Evolutionary conservation across 805 yeast genomes (phyloP).

Genomic region (Saccharomycopsis guyanensis): DNA sequence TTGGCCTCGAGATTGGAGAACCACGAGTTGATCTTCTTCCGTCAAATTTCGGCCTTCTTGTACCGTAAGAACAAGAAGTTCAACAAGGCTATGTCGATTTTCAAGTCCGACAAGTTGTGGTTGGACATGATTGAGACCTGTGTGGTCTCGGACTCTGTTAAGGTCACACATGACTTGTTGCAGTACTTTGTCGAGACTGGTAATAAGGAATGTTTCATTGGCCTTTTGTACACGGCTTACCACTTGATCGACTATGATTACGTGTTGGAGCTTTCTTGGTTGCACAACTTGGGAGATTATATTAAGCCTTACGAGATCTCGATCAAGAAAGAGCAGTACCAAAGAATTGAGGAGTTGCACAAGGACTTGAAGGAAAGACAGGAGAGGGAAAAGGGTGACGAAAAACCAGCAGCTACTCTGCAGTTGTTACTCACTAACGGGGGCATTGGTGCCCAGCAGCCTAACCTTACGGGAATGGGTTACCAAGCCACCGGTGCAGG

Average conservation of each 20-base stretch:
- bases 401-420: slow-evolving; percentile 41
- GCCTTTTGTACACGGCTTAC: slow-evolving; percentile 80
- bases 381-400: slow-evolving; percentile 48
- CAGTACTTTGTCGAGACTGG: slow-evolving; percentile 94
- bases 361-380: slow-evolving; percentile 66
- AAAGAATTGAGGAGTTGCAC: slow-evolving; percentile 54
- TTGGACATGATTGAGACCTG: slow-evolving; percentile 91
- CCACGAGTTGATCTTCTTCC: slow-evolving; percentile 84
- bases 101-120: slow-evolving; percentile 92
- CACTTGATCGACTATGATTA: slow-evolving; percentile 72
- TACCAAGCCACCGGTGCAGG: slow-evolving; percentile 68
- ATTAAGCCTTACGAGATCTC: slow-evolving; percentile 90
- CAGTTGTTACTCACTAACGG: slow-evolving; percentile 82
- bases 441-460: slow-evolving; percentile 1
- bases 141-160: slow-evolving; percentile 65
- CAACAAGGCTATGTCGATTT: slow-evolving; percentile 77
- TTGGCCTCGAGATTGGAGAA: slow-evolving; percentile 89
- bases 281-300: slow-evolving; percentile 74
- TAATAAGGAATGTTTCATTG: slow-evolving; percentile 90
- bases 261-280: slow-evolving; percentile 87
- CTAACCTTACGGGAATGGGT: slow-evolving; percentile 36
- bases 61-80: slow-evolving; percentile 93
- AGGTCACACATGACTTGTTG: slow-evolving; percentile 82
- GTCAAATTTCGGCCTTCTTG: slow-evolving; percentile 91
- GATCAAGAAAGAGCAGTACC: slow-evolving; percentile 70